Evolutionary conservation across 306 rosid genomes (phyloP), one percentile per base, ranked within the genome.

Genomic region (Cucumis cinereus): DNA sequence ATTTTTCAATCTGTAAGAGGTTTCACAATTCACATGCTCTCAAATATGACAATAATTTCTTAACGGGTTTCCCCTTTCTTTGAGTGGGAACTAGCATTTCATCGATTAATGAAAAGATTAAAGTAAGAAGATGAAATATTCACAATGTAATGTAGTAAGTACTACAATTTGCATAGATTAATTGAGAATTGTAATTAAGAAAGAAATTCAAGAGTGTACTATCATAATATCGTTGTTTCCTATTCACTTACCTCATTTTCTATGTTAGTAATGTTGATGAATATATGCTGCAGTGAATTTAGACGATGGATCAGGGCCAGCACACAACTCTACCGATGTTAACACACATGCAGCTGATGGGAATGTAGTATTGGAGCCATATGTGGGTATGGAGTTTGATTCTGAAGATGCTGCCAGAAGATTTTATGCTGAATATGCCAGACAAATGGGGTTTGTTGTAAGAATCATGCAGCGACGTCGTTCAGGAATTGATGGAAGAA

Each of bases 401-500:
- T 86, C 93, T 12, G 97, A 93, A 86, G 97, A 90, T 57, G 86
- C 73, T 57, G 97, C 98, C n/a, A 84, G 84, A 83, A 84, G 78
- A 26, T 91, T 84, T 53, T 93, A 93, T 82, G 50, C 76, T 40
- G 96, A 88, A 36, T 93, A 91, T 82, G 97, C 97, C 35, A 90
- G 90, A 77, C 81, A 80, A 73, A 82, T 84, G 35, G 98, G 98
- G 19, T 93, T 91, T 79, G 84, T 79, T 22, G 93, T 93, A 54
- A 91, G 98, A 52, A 80, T 88, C 53, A 93, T 91, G 98, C 97
- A 93, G 80, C 89, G 98, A 15, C 96, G 94, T 40, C 87, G 90
- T 78, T 92, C 96, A 7, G 91, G 91, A 45, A 86, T 88, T 47
- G 97, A 91, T 85, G 96, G 98, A 68, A 89, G 86, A 78, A 93